Conservation (phyloP, 352 stramenopile species). For the Globisporangium paddicum region DNA sequence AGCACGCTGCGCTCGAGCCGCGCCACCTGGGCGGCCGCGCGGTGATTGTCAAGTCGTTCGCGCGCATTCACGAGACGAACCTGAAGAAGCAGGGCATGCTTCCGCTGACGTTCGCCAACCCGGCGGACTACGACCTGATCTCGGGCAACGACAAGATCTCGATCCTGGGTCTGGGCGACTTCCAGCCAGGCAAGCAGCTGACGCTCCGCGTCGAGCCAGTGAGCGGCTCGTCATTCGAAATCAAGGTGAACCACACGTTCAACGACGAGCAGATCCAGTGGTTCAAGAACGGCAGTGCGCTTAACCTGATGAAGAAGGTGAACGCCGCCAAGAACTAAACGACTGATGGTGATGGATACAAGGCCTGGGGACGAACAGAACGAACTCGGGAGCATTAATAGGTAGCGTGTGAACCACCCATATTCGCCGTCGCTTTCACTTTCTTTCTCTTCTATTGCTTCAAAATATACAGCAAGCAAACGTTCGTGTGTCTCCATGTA, state of each 20-base stretch:
- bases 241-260: constrained; percentile 93
- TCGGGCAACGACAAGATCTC: constrained; percentile 89
- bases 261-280: constrained; percentile 94
- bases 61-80: constrained; percentile 94
- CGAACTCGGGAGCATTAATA: constrained; percentile 6
- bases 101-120: constrained; percentile 89
- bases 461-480: constrained; percentile 26
- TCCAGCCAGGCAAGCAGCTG: constrained; percentile 85
- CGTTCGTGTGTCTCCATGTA: constrained; percentile 12
- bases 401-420: constrained; percentile 9
- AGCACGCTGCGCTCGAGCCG: constrained; percentile 91
- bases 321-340: constrained; percentile 37
- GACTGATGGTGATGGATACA: neutral
- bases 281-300: constrained; percentile 92
- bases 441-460: constrained; percentile 28
- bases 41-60: constrained; percentile 93
- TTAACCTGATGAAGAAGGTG: constrained; percentile 94
- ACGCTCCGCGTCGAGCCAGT: constrained; percentile 76
- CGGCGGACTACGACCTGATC: constrained; percentile 92
- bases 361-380: constrained; percentile 4
- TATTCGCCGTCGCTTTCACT: constrained; percentile 9
- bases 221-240: constrained; percentile 70
- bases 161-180: constrained; percentile 84
- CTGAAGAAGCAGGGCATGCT: constrained; percentile 96
- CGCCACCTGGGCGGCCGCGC: constrained; percentile 88